Percentiles rank a stretch among this genome's conserved stretches.
These are phyloP conservation scores for Pilobolus umbonatus DNA, from an alignment of 192 early-diverging fungal species.

Conservation along the genomic window DNA sequence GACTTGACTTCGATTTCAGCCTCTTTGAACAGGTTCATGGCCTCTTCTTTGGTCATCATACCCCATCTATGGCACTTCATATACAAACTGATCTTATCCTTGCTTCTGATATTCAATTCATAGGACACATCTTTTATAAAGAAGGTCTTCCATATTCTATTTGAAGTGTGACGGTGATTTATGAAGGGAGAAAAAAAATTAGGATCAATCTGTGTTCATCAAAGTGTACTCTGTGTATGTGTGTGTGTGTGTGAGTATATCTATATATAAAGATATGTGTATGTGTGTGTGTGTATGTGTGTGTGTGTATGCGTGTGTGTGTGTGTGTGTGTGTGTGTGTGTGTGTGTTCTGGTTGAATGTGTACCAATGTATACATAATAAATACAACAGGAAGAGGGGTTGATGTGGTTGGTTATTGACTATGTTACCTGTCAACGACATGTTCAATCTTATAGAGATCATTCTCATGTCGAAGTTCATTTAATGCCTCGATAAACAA, in stretches of 20 bases:
- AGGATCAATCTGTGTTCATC: too few relatives aligned
- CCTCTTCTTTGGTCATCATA: background rate
- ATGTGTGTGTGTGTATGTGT: too few relatives aligned
- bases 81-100: background rate
- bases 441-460: conserved; percentile 9
- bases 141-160: conserved; percentile 35
- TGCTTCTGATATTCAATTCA: conserved; percentile 23
- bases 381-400: background rate
- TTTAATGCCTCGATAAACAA: conserved; percentile 32
- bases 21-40: conserved; percentile 11
- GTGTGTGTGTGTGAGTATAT: too few relatives aligned
- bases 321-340: too few relatives aligned
- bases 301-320: too few relatives aligned
- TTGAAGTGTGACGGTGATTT: background rate
- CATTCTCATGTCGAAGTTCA: conserved; percentile 23
- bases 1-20: conserved; percentile 12
- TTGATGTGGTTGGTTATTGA: too few relatives aligned
- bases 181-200: background rate
- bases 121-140: conserved; percentile 17
- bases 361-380: too few relatives aligned
- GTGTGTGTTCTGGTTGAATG: background rate
- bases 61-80: conserved; percentile 12
- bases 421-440: conserved; percentile 27
- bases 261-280: too few relatives aligned
- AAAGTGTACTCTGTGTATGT: too few relatives aligned